These are phyloP conservation scores for Eragrostis curvula DNA, from an alignment of 176 grass and related monocot species.

Conservation along the genomic window DNA sequence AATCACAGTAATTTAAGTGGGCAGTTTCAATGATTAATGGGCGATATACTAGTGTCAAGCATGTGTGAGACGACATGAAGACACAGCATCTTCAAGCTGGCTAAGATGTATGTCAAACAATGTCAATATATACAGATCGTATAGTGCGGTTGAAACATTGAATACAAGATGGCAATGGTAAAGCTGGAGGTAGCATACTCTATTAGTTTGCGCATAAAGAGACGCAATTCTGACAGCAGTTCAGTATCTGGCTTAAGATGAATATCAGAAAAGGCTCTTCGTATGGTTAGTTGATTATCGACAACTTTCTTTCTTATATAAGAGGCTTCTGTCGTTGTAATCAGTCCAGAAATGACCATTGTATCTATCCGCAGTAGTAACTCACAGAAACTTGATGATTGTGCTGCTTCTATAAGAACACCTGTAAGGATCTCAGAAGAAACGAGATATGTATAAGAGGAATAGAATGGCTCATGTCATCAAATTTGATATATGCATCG, in stretches of 20 bases:
- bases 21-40: neutral
- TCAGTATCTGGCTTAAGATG: constrained; percentile 48
- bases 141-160: neutral
- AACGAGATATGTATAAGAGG: neutral
- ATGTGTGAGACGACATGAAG: neutral
- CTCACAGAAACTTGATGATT: constrained; percentile 44
- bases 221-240: constrained; percentile 49
- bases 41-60: constrained; percentile 1
- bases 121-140: neutral
- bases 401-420: constrained; percentile 2
- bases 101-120: neutral
- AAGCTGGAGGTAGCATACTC: constrained; percentile 39
- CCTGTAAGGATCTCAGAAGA: constrained; percentile 30
- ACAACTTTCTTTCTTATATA: constrained; percentile 58
- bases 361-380: constrained; percentile 59
- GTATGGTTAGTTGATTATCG: constrained; percentile 38
- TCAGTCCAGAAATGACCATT: constrained; percentile 52
- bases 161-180: constrained; percentile 1
- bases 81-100: neutral
- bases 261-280: constrained; percentile 37
- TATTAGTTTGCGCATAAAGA: constrained; percentile 49
- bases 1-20: neutral
- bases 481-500: neutral
- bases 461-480: neutral
- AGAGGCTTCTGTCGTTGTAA: constrained; percentile 49